Percentiles rank a stretch among this genome's conserved stretches.
These are phyloP conservation scores for Ceratobasidium sp. DNA, from an alignment of 1,284 basidiomycete genomes.

Conservation along the genomic window DNA sequence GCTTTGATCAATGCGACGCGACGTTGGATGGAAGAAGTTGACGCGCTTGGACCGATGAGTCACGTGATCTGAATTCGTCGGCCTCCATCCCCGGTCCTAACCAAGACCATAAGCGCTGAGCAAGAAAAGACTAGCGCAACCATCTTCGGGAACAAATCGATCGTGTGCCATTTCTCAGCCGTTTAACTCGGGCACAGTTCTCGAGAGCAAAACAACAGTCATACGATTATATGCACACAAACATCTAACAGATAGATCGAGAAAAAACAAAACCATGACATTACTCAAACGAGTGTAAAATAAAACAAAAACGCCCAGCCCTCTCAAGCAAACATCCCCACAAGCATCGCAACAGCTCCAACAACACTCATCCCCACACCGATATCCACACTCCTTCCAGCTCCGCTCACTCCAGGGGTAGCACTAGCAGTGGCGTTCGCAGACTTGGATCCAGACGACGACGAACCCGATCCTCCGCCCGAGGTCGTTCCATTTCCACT, in stretches of 20 bases:
- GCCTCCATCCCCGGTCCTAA: background rate
- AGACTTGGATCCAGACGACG: background rate
- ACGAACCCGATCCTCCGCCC: background rate
- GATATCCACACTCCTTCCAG: background rate
- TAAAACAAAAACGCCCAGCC: slow-evolving; percentile 4
- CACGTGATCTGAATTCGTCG: background rate
- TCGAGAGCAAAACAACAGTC: too few relatives aligned
- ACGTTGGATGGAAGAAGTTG: slow-evolving; percentile 24
- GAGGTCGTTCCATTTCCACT: slow-evolving; percentile 19
- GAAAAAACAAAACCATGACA: slow-evolving; percentile 2
- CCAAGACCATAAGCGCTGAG: too few relatives aligned
- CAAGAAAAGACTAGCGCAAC: too few relatives aligned
- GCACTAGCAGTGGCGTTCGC: background rate
- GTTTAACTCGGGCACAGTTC: too few relatives aligned
- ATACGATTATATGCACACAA: too few relatives aligned
- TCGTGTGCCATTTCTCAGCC: too few relatives aligned
- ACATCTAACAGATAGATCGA: background rate
- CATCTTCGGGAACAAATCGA: too few relatives aligned
- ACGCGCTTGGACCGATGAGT: slow-evolving; percentile 4
- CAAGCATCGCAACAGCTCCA: slow-evolving; percentile 9
- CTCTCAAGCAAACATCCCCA: slow-evolving; percentile 22
- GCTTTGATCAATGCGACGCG: background rate
- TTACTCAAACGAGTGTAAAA: slow-evolving; percentile 36
- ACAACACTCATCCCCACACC: slow-evolving; percentile 5
- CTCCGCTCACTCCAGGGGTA: slow-evolving; percentile 21